Percentiles rank a stretch among this genome's conserved stretches.
phyloP scores from a whole-genome alignment of 805 yeast species.

The Candida sphagnicola region DNA sequence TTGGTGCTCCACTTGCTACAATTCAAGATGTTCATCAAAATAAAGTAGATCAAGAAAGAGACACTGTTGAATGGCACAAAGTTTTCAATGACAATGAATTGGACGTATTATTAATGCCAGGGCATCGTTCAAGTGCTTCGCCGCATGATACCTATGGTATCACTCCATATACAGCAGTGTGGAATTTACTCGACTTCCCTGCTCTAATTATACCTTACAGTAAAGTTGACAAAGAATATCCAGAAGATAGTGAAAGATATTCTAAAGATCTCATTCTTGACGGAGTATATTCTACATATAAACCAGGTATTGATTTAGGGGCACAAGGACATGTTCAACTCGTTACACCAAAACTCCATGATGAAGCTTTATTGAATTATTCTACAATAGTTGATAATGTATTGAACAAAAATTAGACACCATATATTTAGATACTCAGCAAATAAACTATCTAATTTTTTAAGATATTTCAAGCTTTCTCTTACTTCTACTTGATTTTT shows the following conservation, averaged over 20 bases:
- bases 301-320: not conserved
- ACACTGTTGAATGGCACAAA: slow-evolving; percentile 54
- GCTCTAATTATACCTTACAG: slow-evolving; percentile 46
- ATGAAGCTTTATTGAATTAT: not conserved
- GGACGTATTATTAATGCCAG: slow-evolving; percentile 54
- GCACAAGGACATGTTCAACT: not conserved
- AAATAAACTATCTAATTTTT: too few relatives aligned
- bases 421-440: too few relatives aligned
- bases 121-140: slow-evolving; percentile 66
- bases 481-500: too few relatives aligned
- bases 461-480: too few relatives aligned
- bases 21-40: slow-evolving; percentile 53
- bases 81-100: slow-evolving; percentile 51
- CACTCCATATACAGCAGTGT: slow-evolving; percentile 72
- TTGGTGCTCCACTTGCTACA: slow-evolving; percentile 46
- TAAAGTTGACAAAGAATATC: not conserved
- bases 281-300: not conserved
- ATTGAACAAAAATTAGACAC: not conserved
- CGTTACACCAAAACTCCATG: not conserved
- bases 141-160: slow-evolving; percentile 61
- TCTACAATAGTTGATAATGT: not conserved
- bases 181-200: slow-evolving; percentile 70
- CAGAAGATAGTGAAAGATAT: not conserved
- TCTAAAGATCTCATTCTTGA: not conserved
- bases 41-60: slow-evolving; percentile 50